Percentiles rank a stretch among this genome's conserved stretches.
phyloP scores from a whole-genome alignment of 345 rosid species.

The Sapria himalayana region DNA sequence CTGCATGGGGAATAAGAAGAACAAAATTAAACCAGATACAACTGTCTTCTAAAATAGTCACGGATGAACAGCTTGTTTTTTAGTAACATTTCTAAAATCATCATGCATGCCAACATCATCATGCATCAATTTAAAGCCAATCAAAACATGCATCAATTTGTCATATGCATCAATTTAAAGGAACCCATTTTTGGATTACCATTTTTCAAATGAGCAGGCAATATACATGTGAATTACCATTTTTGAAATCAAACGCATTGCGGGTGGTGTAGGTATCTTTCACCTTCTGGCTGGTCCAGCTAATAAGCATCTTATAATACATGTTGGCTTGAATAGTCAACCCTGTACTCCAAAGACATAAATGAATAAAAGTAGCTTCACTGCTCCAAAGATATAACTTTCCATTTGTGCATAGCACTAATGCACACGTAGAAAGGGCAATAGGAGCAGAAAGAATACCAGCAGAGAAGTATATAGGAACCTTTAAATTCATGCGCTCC shows the following conservation, averaged over 20 bases:
- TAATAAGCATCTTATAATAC: conserved; percentile 90
- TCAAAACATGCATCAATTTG: no score
- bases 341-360: conserved; percentile 38
- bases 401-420: background rate
- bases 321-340: conserved; percentile 93
- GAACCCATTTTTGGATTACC: no score
- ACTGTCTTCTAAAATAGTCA: no score
- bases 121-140: no score
- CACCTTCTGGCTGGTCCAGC: conserved; percentile 92
- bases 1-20: no score
- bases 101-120: no score
- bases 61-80: no score
- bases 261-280: conserved; percentile 45
- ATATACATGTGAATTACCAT: conserved; percentile 26
- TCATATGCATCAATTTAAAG: no score
- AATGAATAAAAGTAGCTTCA: background rate
- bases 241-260: conserved; percentile 80
- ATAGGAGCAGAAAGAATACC: conserved; percentile 22
- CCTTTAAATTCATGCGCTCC: conserved; percentile 82
- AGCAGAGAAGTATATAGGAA: conserved; percentile 90
- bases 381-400: background rate
- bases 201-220: background rate
- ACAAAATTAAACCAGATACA: no score
- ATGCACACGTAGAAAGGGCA: background rate
- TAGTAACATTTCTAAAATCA: no score